Evolutionary conservation across 805 yeast genomes (phyloP).

Genomic region (Teunomyces stri): DNA sequence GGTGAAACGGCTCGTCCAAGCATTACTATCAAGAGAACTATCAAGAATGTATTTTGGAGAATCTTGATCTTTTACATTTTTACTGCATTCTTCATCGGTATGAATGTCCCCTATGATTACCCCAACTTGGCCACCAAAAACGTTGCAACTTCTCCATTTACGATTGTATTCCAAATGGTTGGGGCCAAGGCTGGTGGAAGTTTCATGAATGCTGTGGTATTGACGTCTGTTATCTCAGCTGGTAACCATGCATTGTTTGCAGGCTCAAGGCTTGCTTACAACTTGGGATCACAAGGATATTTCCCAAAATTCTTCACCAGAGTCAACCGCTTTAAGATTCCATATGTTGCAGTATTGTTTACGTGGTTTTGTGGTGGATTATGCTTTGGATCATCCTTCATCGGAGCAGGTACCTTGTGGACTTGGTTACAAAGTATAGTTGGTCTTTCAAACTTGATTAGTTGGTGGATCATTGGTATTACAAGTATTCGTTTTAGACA

Average conservation of each 20-base stretch:
- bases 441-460: slow-evolving; percentile 51
- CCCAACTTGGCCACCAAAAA: slow-evolving; percentile 27
- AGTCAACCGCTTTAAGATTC: slow-evolving; percentile 43
- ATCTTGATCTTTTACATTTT: slow-evolving; percentile 35
- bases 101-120: slow-evolving; percentile 41
- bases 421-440: slow-evolving; percentile 51
- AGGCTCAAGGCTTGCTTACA: slow-evolving; percentile 48
- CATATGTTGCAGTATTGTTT: slow-evolving; percentile 47
- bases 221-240: slow-evolving; percentile 54
- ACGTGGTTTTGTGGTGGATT: slow-evolving; percentile 57
- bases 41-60: slow-evolving; percentile 31
- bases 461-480: slow-evolving; percentile 50
- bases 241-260: slow-evolving; percentile 55
- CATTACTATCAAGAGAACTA: slow-evolving; percentile 27
- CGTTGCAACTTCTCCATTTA: slow-evolving; percentile 39
- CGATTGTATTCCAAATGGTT: slow-evolving; percentile 41
- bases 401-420: slow-evolving; percentile 54
- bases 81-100: slow-evolving; percentile 40
- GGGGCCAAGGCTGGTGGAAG: slow-evolving; percentile 43
- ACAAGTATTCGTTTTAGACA: slow-evolving; percentile 49
- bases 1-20: slow-evolving; percentile 34
- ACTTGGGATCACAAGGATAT: slow-evolving; percentile 50
- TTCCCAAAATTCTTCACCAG: slow-evolving; percentile 43
- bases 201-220: slow-evolving; percentile 52
- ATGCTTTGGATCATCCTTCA: slow-evolving; percentile 58